Evolutionary conservation across 768 basidiomycete species (phyloP), one percentile per base, ranked within the genome.

Genomic region (Hericium coralloides): DNA sequence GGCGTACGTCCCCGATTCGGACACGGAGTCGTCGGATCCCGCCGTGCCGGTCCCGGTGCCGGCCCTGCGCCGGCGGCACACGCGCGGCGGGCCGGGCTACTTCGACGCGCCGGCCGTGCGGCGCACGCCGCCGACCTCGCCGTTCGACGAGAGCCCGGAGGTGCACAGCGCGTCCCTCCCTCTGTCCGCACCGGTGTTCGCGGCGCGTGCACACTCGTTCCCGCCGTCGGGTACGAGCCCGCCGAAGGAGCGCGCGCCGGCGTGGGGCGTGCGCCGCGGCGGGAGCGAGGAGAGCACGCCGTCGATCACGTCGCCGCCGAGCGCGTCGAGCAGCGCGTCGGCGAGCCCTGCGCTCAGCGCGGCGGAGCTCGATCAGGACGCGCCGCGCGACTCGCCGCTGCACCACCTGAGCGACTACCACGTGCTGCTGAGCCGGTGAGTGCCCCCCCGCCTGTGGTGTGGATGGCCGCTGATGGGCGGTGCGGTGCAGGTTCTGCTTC

Each of bases 401-500:
- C 56, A 57, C 20, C 53, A 50, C 20, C 22, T 62, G 41, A 49
- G 59, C 9, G 74, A 75, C 59, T 88, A 89, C 65, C 75, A 73
- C 58, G 76, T 80, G 58, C 82, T 90, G 58, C 66, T 90, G 57
- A 80, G 81, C 69, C 82, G 75, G 87, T 87, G 63, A 49, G 82
- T 76, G 15, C 31, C 36, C 50, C 45, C 51, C 53, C 47, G 51
- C 38, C 26, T 49, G 18, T 26, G 23, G 49, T 49, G 18, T 31
- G 10, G 49, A 49, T 8, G 23, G 8, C 12, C 15, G 49, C 49
- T 45, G 43, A 49, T 49, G 7, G n/a, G 18, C 5, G 22, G n/a
- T n/a, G n/a, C n/a, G 23, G 26, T 22, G 12, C 55, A 91, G 89
- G 63, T 90, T 86, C 69, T 91, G 89, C 72, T 91, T 90, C 71